Evolutionary conservation across 2,329 filamentous ascomycete species (phyloP).

Genomic region (Zymoseptoria crescenta): DNA sequence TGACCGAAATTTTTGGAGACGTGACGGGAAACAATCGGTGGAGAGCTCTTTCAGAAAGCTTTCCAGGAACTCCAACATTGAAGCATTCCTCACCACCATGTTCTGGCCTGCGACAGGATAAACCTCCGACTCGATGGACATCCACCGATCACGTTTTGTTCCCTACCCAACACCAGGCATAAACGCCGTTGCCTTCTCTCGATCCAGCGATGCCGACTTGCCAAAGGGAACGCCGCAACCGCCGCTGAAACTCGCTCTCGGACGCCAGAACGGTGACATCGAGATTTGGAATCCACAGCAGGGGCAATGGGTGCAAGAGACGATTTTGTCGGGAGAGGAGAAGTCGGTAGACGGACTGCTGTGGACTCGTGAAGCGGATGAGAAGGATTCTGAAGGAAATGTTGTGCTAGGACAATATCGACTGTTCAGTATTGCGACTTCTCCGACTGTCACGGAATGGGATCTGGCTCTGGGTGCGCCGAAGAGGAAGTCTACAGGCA

Average conservation of each 20-base stretch:
- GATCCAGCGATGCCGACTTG: slow-evolving; percentile 46
- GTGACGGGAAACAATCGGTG: neutral
- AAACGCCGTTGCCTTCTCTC: slow-evolving; percentile 90
- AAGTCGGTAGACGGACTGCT: slow-evolving; percentile 82
- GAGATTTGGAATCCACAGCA: slow-evolving; percentile 92
- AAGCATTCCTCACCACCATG: neutral
- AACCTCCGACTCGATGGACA: slow-evolving; percentile 58
- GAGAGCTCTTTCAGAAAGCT: neutral
- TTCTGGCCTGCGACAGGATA: neutral
- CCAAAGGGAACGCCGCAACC: slow-evolving; percentile 38
- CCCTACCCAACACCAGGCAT: slow-evolving; percentile 86
- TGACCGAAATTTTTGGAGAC: neutral
- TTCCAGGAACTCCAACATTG: neutral
- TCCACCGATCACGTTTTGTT: slow-evolving; percentile 95
- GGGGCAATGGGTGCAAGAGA: slow-evolving; percentile 84
- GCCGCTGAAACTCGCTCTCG: slow-evolving; percentile 72
- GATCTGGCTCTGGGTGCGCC: slow-evolving; percentile 73
- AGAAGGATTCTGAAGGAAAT: slow-evolving; percentile 55
- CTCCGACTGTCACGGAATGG: slow-evolving; percentile 90
- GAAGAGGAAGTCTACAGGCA: slow-evolving; percentile 75
- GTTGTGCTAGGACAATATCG: slow-evolving; percentile 64
- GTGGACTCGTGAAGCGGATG: slow-evolving; percentile 82
- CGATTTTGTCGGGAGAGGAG: slow-evolving; percentile 59
- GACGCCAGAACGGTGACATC: slow-evolving; percentile 88
- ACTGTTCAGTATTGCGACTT: slow-evolving; percentile 94